Conservation (phyloP, 2,329 filamentous ascomycete genomes). For the Claviceps purpurea region DNA sequence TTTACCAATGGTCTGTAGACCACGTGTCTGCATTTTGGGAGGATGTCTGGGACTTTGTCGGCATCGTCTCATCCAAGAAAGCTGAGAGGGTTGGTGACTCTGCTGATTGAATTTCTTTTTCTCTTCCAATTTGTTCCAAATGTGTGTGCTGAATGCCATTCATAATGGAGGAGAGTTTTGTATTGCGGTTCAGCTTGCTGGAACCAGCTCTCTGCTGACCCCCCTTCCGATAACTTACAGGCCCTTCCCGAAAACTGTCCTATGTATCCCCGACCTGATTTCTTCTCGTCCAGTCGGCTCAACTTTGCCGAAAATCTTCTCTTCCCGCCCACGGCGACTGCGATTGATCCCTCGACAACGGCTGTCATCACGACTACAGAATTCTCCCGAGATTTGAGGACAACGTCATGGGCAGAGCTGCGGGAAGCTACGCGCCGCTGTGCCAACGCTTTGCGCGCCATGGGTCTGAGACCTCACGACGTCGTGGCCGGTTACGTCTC, state of each 20-base stretch:
- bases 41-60: constrained; percentile 72
- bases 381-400: constrained; percentile 40
- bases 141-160: neutral
- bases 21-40: constrained; percentile 70
- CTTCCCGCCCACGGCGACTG: constrained; percentile 43
- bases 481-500: constrained; percentile 66
- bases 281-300: constrained; percentile 65
- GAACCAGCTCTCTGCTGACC: neutral
- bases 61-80: constrained; percentile 52
- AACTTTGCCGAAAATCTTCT: constrained; percentile 96
- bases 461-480: constrained; percentile 44
- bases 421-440: constrained; percentile 65
- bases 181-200: neutral
- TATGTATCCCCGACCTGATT: constrained; percentile 78
- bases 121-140: neutral
- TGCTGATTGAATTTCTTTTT: neutral
- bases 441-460: constrained; percentile 53
- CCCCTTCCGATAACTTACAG: constrained; percentile 23
- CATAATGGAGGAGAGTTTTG: neutral
- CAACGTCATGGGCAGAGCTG: constrained; percentile 62
- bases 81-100: constrained; percentile 41
- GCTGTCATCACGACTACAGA: constrained; percentile 79
- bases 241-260: constrained; percentile 52
- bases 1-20: constrained; percentile 76
- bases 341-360: constrained; percentile 39